Percentiles rank a stretch among this genome's conserved stretches.
Conservation (phyloP, 352 stramenopile species). For the Phytopythium litorale region DNA sequence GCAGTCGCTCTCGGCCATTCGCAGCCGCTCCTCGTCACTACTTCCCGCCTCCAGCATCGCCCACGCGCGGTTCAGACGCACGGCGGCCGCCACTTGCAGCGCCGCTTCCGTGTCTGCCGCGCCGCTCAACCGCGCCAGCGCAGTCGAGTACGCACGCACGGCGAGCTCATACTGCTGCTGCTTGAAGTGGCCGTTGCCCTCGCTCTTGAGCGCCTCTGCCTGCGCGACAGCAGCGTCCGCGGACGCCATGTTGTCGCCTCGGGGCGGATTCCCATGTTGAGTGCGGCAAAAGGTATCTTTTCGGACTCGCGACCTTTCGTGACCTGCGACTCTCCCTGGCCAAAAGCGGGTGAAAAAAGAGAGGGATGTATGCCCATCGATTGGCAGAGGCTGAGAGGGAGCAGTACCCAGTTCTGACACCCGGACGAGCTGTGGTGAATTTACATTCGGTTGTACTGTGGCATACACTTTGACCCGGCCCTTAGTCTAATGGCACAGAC, state of each 20-base stretch:
- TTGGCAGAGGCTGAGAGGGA: constrained; percentile 84
- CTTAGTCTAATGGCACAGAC: constrained; percentile 90
- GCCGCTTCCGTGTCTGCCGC: constrained; percentile 8
- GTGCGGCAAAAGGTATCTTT: background rate
- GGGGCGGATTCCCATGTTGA: background rate
- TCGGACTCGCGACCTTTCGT: constrained; percentile 9
- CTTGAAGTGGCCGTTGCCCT: constrained; percentile 63
- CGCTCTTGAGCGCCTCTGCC: constrained; percentile 44
- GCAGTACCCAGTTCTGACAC: constrained; percentile 77
- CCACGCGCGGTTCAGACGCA: constrained; percentile 66
- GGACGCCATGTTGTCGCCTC: constrained; percentile 11
- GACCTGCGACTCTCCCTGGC: background rate
- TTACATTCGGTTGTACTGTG: constrained; percentile 34
- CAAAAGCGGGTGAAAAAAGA: background rate
- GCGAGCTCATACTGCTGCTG: constrained; percentile 36
- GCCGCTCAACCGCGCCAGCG: constrained; percentile 14
- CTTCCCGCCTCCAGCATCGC: constrained; percentile 35
- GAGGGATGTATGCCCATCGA: constrained; percentile 61
- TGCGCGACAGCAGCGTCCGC: constrained; percentile 12
- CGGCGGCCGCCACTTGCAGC: constrained; percentile 31
- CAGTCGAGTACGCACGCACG: constrained; percentile 39
- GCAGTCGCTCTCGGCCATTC: constrained; percentile 68
- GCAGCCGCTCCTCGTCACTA: constrained; percentile 15
- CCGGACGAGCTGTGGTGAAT: constrained; percentile 42
- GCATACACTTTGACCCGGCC: constrained; percentile 87